phyloP scores from a whole-genome alignment of 2,329 filamentous ascomycete species.

The Daldinia sp. region DNA sequence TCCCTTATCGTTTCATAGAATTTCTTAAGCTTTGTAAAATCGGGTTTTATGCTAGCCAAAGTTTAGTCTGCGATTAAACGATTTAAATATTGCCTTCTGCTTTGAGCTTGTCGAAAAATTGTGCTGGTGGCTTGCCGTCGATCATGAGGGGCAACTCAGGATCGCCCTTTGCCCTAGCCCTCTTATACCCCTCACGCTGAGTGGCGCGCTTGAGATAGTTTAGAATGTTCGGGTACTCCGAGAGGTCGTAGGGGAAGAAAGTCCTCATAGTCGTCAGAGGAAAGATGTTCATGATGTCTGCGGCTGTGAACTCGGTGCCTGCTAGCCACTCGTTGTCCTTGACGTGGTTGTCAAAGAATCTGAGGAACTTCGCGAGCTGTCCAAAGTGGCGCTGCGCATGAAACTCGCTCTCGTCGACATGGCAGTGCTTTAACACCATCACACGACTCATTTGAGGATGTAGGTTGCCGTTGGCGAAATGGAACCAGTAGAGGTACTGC shows the following conservation, averaged over 20 bases:
- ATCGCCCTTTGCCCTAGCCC: not conserved
- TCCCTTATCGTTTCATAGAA: too few species aligned
- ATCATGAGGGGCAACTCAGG: not conserved
- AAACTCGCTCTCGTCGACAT: not conserved
- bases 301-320: not conserved
- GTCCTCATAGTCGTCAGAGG: not conserved
- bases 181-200: not conserved
- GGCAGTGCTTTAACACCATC: not conserved
- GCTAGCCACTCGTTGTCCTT: not conserved
- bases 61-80: not conserved
- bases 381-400: not conserved
- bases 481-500: not conserved
- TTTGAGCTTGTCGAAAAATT: not conserved
- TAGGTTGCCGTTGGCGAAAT: not conserved
- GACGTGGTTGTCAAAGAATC: not conserved
- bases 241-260: not conserved
- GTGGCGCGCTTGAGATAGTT: not conserved
- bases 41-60: not conserved
- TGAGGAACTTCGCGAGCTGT: not conserved
- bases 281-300: not conserved
- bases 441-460: not conserved
- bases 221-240: not conserved
- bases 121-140: not conserved
- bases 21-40: not conserved
- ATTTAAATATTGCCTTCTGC: not conserved